Percentiles rank a stretch among this genome's conserved stretches.
These are phyloP conservation scores for Fagopyrum homotropicum DNA, from an alignment of 148 eudicot genomes.

Conservation along the genomic window DNA sequence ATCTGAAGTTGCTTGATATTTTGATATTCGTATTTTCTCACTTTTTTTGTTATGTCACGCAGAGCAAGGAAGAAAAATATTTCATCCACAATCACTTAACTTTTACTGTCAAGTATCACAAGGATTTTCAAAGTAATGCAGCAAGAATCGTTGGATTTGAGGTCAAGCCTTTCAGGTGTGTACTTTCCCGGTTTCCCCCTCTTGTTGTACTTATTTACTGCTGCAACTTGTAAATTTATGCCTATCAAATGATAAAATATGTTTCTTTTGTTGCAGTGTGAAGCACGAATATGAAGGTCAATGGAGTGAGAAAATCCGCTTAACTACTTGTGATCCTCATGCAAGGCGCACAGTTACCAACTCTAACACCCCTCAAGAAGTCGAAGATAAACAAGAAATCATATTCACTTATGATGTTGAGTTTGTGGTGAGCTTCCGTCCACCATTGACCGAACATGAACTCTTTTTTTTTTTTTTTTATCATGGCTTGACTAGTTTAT, in stretches of 20 bases:
- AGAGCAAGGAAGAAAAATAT: slow-evolving; percentile 36
- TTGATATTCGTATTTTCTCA: slow-evolving; percentile 11
- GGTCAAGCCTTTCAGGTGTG: slow-evolving; percentile 44
- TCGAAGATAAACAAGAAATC: slow-evolving; percentile 43
- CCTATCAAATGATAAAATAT: slow-evolving; percentile 9
- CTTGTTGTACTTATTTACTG: neutral
- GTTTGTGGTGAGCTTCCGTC: slow-evolving; percentile 28
- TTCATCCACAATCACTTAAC: slow-evolving; percentile 47
- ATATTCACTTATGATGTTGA: slow-evolving; percentile 40
- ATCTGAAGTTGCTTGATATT: neutral
- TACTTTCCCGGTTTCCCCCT: neutral
- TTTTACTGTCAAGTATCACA: slow-evolving; percentile 37
- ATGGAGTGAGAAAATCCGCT: slow-evolving; percentile 35
- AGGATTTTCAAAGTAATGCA: slow-evolving; percentile 30
- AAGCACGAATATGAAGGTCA: slow-evolving; percentile 47
- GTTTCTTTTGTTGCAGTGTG: slow-evolving; percentile 23
- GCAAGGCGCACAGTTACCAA: slow-evolving; percentile 37
- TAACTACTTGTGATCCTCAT: slow-evolving; percentile 43
- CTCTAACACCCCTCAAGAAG: slow-evolving; percentile 44
- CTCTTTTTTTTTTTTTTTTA: no score
- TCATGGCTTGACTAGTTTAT: neutral
- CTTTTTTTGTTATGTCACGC: slow-evolving; percentile 18
- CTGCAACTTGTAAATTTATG: neutral
- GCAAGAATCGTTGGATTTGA: slow-evolving; percentile 46
- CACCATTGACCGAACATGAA: neutral